Percentiles rank a stretch among this genome's conserved stretches.
phyloP scores from a whole-genome alignment of 148 eudicot species.

The Silene uniflora region DNA sequence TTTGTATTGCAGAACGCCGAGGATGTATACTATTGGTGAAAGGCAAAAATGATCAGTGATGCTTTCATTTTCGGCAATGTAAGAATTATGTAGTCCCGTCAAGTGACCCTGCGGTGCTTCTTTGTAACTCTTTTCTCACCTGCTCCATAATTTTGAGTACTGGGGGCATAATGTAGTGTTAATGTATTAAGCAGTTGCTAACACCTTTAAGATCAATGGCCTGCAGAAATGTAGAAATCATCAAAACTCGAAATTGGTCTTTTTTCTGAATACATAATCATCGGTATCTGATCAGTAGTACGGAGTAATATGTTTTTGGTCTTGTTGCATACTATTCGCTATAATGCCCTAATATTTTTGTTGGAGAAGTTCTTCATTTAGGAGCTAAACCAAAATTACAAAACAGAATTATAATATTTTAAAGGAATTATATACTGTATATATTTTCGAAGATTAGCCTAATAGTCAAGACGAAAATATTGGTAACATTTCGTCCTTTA shows the following conservation, averaged over 20 bases:
- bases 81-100: neutral
- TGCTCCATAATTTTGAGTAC: neutral
- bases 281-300: too few relatives aligned
- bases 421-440: too few relatives aligned
- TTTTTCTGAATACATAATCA: too few relatives aligned
- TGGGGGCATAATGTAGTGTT: neutral
- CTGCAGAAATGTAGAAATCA: neutral
- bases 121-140: neutral
- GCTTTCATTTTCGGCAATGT: slow-evolving; percentile 16
- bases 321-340: too few relatives aligned
- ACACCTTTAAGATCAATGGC: neutral
- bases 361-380: too few relatives aligned
- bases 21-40: slow-evolving; percentile 20
- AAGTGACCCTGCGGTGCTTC: neutral
- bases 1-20: slow-evolving; percentile 8
- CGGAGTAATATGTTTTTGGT: too few relatives aligned
- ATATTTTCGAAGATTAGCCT: too few relatives aligned
- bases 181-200: neutral
- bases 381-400: too few relatives aligned
- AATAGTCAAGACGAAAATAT: too few relatives aligned
- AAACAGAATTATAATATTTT: too few relatives aligned
- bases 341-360: too few relatives aligned
- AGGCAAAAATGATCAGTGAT: neutral
- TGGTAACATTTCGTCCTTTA: too few relatives aligned
- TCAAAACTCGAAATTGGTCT: neutral